Evolutionary conservation across 495 filamentous ascomycete species (phyloP).

Genomic region (Hyaloscypha finlandica): DNA sequence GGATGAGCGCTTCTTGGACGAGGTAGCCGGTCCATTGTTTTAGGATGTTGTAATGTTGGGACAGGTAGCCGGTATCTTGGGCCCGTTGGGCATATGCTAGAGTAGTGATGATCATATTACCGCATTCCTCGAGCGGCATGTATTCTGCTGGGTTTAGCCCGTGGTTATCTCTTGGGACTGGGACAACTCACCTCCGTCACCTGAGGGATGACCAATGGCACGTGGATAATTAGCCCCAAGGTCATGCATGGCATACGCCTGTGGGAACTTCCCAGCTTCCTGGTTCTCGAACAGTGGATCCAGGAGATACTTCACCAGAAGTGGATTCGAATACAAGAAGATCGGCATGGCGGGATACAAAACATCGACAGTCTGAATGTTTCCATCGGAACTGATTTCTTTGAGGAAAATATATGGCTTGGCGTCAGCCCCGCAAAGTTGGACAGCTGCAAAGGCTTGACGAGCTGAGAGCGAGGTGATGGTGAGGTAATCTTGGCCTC

Average conservation of each 20-base stretch:
- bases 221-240: conserved; percentile 87
- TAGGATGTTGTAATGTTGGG: conserved; percentile 68
- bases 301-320: conserved; percentile 80
- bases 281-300: conserved; percentile 91
- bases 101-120: conserved; percentile 93
- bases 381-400: conserved; percentile 93
- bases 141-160: conserved; percentile 62
- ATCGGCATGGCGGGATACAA: conserved; percentile 92
- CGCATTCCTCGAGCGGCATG: conserved; percentile 95
- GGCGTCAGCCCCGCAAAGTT: conserved; percentile 76
- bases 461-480: conserved; percentile 83
- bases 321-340: conserved; percentile 85
- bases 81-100: conserved; percentile 58
- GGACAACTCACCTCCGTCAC: conserved; percentile 40
- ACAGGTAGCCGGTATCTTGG: conserved; percentile 44
- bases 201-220: conserved; percentile 83
- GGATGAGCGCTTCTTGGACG: conserved; percentile 77
- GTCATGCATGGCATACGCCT: conserved; percentile 86
- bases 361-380: conserved; percentile 93
- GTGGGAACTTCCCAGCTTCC: conserved; percentile 86
- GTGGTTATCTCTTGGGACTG: not conserved
- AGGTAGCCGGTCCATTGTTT: conserved; percentile 88
- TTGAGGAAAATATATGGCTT: conserved; percentile 86
- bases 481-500: conserved; percentile 71
- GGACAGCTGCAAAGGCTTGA: conserved; percentile 84